Evolutionary conservation across 108 stramenopile genomes (phyloP).

Genomic region (Parietichytrium sp.): DNA sequence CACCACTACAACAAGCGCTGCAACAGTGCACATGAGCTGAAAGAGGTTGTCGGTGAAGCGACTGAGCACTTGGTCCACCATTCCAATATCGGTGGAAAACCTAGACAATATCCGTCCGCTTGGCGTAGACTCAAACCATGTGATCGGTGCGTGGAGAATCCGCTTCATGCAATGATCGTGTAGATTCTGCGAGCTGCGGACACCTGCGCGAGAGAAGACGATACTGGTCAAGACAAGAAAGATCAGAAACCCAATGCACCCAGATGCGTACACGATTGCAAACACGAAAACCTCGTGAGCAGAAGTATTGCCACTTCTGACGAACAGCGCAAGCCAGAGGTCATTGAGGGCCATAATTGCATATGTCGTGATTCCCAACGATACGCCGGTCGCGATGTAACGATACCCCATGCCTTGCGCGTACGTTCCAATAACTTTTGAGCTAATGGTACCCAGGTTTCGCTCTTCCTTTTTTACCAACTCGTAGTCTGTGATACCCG

Average conservation of each 20-base stretch:
- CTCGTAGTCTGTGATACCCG: neutral
- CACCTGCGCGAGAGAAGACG: slow-evolving; percentile 11
- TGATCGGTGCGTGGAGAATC: slow-evolving; percentile 76
- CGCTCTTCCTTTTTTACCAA: neutral
- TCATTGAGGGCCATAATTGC: neutral
- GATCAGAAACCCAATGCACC: neutral
- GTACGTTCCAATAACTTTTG: neutral
- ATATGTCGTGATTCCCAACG: neutral
- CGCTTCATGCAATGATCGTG: slow-evolving; percentile 75
- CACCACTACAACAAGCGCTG: slow-evolving; percentile 6
- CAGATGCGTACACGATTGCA: neutral
- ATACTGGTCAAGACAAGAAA: slow-evolving; percentile 11
- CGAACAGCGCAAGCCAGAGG: neutral
- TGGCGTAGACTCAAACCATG: slow-evolving; percentile 87
- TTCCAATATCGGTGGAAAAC: slow-evolving; percentile 39
- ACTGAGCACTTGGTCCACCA: slow-evolving; percentile 18
- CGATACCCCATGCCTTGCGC: slow-evolving; percentile 18
- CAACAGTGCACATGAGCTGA: neutral
- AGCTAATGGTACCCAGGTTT: neutral
- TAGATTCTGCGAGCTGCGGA: slow-evolving; percentile 71
- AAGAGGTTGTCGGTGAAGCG: neutral
- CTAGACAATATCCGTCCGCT: slow-evolving; percentile 81
- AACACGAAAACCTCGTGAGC: neutral
- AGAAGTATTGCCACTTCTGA: neutral
- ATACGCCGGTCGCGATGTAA: neutral